Conservation (phyloP, 2,329 filamentous ascomycete genomes). For the Fusarium sp. region DNA sequence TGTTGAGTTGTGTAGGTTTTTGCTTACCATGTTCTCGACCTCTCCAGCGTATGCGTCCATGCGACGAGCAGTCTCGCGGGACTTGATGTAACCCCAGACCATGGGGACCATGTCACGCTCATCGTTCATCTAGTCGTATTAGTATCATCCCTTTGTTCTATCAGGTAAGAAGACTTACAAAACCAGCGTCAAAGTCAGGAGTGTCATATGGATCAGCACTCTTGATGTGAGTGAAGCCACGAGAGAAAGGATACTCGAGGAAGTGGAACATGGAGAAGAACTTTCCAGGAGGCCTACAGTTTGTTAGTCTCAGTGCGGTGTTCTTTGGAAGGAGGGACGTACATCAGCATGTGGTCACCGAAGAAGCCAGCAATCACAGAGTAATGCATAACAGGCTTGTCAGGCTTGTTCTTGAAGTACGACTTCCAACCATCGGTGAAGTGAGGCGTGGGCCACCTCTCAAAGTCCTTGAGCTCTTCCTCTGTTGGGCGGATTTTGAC, state of each 20-base stretch:
- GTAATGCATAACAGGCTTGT: slow-evolving; percentile 91
- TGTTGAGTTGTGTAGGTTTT: slow-evolving; percentile 18
- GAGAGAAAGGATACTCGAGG: slow-evolving; percentile 81
- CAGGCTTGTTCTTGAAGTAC: slow-evolving; percentile 86
- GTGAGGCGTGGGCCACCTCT: slow-evolving; percentile 78
- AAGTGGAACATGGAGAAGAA: slow-evolving; percentile 90
- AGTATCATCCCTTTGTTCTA: accelerated
- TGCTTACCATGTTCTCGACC: slow-evolving; percentile 65
- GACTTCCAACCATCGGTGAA: slow-evolving; percentile 82
- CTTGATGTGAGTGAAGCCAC: slow-evolving; percentile 77
- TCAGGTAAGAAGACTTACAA: slow-evolving; percentile 52
- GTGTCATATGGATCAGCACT: slow-evolving; percentile 79
- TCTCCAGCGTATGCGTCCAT: slow-evolving; percentile 85
- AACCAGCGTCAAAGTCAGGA: slow-evolving; percentile 83
- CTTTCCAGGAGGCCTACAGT: slow-evolving; percentile 76
- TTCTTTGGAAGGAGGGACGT: slow-evolving; percentile 17
- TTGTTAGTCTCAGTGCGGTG: background rate
- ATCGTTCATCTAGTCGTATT: slow-evolving; percentile 73
- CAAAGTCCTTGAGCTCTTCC: slow-evolving; percentile 76
- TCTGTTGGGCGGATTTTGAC: slow-evolving; percentile 81
- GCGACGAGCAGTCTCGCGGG: slow-evolving; percentile 80
- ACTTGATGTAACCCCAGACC: slow-evolving; percentile 89
- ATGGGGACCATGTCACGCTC: slow-evolving; percentile 86
- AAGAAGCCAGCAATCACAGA: slow-evolving; percentile 78
- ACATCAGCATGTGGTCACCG: slow-evolving; percentile 71